phyloP scores from a whole-genome alignment of 2,329 filamentous ascomycete species.

The Aphanoascus verrucosus region DNA sequence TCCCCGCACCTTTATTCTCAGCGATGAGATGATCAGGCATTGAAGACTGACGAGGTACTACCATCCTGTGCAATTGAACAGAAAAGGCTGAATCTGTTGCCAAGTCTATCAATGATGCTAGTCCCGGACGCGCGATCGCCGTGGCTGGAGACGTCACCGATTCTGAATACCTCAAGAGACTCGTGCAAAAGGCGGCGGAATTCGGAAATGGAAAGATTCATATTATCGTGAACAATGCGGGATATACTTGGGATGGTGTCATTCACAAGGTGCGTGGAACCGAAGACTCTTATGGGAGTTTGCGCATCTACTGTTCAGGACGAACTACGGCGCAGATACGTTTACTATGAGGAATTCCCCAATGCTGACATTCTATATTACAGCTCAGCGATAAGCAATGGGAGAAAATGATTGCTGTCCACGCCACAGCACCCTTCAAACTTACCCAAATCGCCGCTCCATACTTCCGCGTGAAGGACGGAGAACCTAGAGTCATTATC shows the following conservation, averaged over 20 bases:
- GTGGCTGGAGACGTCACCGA: constrained; percentile 69
- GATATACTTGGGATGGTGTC: constrained; percentile 86
- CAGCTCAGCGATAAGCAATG: constrained; percentile 80
- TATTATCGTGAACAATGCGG: constrained; percentile 84
- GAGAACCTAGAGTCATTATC: constrained; percentile 65
- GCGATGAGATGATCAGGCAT: too few species aligned
- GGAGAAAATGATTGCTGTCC: constrained; percentile 75
- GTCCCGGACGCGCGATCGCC: constrained; percentile 55
- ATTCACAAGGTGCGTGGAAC: constrained; percentile 60
- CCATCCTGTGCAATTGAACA: constrained; percentile 24
- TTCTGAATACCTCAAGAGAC: constrained; percentile 55
- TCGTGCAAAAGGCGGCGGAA: constrained; percentile 64
- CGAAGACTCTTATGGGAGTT: background rate
- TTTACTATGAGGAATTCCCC: background rate
- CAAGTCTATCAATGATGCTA: constrained; percentile 55
- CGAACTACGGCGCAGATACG: background rate
- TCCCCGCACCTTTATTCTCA: background rate
- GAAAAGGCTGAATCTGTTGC: constrained; percentile 60
- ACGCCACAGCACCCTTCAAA: constrained; percentile 77
- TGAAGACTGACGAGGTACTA: too few species aligned
- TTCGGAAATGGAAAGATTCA: constrained; percentile 83
- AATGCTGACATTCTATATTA: background rate
- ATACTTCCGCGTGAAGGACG: constrained; percentile 79
- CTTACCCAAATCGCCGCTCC: constrained; percentile 69
- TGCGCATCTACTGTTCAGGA: background rate